phyloP scores from a whole-genome alignment of 1,139 yeast species.

The Pichia sp. region DNA sequence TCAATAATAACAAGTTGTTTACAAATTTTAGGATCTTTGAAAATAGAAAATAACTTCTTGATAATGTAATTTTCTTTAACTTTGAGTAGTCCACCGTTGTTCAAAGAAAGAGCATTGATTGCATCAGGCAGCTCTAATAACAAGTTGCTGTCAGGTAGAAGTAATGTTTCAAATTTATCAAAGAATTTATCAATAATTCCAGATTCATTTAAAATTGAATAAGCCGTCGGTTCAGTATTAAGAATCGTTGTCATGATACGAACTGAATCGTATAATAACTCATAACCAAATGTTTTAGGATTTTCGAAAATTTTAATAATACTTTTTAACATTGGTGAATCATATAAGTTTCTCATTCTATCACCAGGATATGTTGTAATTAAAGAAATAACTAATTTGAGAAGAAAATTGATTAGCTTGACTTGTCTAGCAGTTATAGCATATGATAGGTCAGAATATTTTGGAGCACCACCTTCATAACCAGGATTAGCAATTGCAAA shows the following conservation, averaged over 20 bases:
- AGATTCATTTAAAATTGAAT: conserved; percentile 72
- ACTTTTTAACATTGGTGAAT: conserved; percentile 64
- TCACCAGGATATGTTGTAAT: conserved; percentile 76
- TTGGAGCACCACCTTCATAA: conserved; percentile 44
- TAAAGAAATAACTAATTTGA: conserved; percentile 60
- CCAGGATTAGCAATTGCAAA: conserved; percentile 54
- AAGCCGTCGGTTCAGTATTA: conserved; percentile 90
- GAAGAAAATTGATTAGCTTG: conserved; percentile 44
- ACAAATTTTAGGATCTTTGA: conserved; percentile 44
- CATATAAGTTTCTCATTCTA: conserved; percentile 76
- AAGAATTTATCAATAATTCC: conserved; percentile 62
- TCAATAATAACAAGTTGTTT: conserved; percentile 44
- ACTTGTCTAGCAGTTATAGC: conserved; percentile 61
- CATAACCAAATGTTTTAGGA: conserved; percentile 61
- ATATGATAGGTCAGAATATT: conserved; percentile 49
- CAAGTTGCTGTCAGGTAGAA: conserved; percentile 54
- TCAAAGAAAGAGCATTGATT: conserved; percentile 78
- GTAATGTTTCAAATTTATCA: conserved; percentile 44
- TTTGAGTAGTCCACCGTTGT: conserved; percentile 60
- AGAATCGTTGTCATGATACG: conserved; percentile 67
- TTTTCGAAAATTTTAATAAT: conserved; percentile 56
- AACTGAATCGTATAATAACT: conserved; percentile 57
- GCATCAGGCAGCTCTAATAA: conserved; percentile 64
- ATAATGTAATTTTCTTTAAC: conserved; percentile 46
- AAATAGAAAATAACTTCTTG: conserved; percentile 43